These are phyloP conservation scores for Elongisporangium prolatum DNA, from an alignment of 352 stramenopile species.

Conservation along the genomic window DNA sequence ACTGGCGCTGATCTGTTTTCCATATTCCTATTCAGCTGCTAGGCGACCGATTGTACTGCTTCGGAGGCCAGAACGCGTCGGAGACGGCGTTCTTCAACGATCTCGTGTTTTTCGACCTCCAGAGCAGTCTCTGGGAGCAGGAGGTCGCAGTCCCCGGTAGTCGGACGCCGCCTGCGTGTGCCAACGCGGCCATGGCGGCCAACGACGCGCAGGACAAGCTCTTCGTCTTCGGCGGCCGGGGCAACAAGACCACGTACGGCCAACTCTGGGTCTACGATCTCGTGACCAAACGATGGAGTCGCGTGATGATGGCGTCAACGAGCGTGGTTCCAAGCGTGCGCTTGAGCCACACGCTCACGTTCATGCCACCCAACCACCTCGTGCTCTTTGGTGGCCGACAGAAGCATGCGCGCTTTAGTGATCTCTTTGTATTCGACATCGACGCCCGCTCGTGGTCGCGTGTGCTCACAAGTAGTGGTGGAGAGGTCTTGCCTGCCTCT, in stretches of 20 bases:
- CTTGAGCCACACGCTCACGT: slow-evolving; percentile 63
- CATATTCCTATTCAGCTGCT: slow-evolving; percentile 21
- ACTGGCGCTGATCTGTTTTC: not conserved
- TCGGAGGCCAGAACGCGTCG: slow-evolving; percentile 57
- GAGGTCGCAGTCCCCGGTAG: slow-evolving; percentile 21
- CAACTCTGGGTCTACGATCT: slow-evolving; percentile 60
- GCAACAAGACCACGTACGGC: slow-evolving; percentile 49
- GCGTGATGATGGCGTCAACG: slow-evolving; percentile 19
- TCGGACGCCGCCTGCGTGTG: slow-evolving; percentile 29
- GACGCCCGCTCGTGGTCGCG: slow-evolving; percentile 24
- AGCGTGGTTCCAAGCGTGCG: slow-evolving; percentile 39
- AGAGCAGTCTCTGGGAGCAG: slow-evolving; percentile 53
- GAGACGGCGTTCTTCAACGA: slow-evolving; percentile 56
- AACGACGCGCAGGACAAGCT: slow-evolving; percentile 40
- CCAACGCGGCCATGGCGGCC: slow-evolving; percentile 46
- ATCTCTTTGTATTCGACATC: slow-evolving; percentile 50
- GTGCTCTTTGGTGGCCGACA: slow-evolving; percentile 59
- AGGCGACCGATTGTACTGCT: slow-evolving; percentile 62
- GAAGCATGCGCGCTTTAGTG: slow-evolving; percentile 39
- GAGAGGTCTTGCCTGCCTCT: slow-evolving; percentile 9
- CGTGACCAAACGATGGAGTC: slow-evolving; percentile 43
- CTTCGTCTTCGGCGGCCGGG: slow-evolving; percentile 62
- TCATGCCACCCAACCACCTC: slow-evolving; percentile 33
- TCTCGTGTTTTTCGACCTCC: slow-evolving; percentile 69
- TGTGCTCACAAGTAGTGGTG: slow-evolving; percentile 7